Evolutionary conservation across 768 basidiomycete species (phyloP).

Genomic region (Agaricus subrufescens): DNA sequence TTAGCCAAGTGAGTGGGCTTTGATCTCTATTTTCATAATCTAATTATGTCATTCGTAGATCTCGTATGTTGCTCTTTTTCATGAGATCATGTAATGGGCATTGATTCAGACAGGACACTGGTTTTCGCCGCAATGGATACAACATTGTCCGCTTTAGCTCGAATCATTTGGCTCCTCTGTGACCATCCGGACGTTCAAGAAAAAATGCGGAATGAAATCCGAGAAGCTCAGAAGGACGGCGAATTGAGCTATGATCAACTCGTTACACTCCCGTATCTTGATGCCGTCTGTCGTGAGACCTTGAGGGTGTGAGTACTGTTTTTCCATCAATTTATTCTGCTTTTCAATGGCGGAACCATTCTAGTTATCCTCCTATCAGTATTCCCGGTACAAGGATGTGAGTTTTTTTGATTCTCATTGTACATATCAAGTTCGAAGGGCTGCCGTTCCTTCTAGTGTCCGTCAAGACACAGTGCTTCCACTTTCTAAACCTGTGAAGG

Average conservation of each 20-base stretch:
- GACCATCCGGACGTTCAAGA: constrained; percentile 30
- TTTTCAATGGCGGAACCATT: not conserved
- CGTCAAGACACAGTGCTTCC: constrained; percentile 30
- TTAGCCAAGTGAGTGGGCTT: constrained; percentile 21
- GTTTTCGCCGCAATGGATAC: constrained; percentile 13
- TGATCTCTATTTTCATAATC: not conserved
- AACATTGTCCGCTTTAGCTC: constrained; percentile 31
- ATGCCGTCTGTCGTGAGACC: constrained; percentile 36
- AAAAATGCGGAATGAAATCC: constrained; percentile 35
- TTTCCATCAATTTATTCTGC: not conserved
- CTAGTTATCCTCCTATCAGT: constrained; percentile 20
- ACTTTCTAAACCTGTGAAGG: constrained; percentile 37
- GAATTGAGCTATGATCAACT: constrained; percentile 30
- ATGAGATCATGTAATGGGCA: too few species aligned
- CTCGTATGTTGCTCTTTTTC: not conserved
- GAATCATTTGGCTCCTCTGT: constrained; percentile 31
- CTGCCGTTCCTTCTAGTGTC: constrained; percentile 1
- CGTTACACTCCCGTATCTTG: constrained; percentile 30
- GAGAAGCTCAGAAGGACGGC: constrained; percentile 15
- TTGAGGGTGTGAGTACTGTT: constrained; percentile 26
- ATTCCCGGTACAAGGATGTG: constrained; percentile 19
- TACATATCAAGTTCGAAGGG: constrained; percentile 15
- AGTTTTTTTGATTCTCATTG: not conserved
- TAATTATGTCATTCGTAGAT: not conserved
- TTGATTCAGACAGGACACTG: not conserved